Evolutionary conservation across 495 filamentous ascomycete species (phyloP).

Genomic region (Penicillium nucicola): DNA sequence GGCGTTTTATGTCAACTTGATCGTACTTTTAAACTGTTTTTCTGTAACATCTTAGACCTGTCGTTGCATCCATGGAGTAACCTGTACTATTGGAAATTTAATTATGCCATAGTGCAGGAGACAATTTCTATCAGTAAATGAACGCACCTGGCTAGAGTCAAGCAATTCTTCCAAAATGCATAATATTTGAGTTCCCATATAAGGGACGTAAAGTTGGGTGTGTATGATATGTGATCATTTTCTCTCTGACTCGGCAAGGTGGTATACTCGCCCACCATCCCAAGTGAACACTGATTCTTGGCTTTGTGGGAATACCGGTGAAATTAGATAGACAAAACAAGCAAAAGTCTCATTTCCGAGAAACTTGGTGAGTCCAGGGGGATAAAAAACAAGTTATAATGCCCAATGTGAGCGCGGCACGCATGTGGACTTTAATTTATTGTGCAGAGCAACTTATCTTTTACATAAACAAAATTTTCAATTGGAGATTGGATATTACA

Average conservation of each 20-base stretch:
- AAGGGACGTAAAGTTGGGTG: neutral
- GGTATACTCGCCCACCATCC: neutral
- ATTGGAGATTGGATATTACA: neutral
- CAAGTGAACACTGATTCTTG: neutral
- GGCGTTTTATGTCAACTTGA: neutral
- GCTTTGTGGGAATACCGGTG: neutral
- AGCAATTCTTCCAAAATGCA: neutral
- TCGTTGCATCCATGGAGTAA: neutral
- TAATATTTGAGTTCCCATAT: neutral
- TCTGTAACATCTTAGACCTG: neutral
- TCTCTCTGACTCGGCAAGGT: neutral
- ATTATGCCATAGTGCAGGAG: neutral
- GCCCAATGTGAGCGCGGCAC: too few relatives aligned
- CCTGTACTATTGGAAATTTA: neutral
- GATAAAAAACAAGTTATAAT: neutral
- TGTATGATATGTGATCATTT: neutral
- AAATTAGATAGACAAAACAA: too few relatives aligned
- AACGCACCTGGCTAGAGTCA: neutral
- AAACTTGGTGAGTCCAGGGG: too few relatives aligned
- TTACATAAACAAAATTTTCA: neutral
- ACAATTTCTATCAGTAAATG: neutral
- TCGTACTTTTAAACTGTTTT: neutral
- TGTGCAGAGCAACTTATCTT: neutral
- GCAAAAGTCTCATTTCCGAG: too few relatives aligned
- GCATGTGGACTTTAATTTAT: neutral